These are phyloP conservation scores for Saccharata proteae DNA, from an alignment of 2,329 filamentous ascomycete genomes.

Conservation along the genomic window DNA sequence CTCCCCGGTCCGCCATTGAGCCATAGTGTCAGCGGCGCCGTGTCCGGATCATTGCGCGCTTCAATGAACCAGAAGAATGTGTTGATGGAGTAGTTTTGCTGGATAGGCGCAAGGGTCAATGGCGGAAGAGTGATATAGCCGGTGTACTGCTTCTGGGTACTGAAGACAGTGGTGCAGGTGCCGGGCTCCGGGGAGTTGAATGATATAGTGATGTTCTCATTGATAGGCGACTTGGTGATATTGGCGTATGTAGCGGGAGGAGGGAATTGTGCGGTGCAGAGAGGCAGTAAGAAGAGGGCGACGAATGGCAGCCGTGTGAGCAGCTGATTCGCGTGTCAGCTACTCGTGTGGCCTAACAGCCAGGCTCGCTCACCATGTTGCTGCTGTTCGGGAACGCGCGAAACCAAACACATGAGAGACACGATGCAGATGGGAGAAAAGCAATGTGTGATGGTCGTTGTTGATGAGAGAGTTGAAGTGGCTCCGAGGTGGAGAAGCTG, in stretches of 20 bases:
- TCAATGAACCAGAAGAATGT: conserved; percentile 58
- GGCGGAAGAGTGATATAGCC: conserved; percentile 56
- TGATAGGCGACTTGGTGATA: conserved; percentile 49
- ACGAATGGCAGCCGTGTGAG: no score
- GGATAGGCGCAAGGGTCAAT: conserved; percentile 30
- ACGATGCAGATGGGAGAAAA: no score
- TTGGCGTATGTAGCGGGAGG: conserved; percentile 33
- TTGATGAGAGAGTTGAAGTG: no score
- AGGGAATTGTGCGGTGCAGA: conserved; percentile 27
- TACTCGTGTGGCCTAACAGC: no score
- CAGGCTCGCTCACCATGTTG: no score
- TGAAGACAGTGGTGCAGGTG: conserved; percentile 53
- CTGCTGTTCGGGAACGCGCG: no score
- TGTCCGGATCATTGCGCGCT: conserved; percentile 38
- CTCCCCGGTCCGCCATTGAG: conserved; percentile 56
- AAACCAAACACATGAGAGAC: no score
- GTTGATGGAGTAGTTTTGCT: conserved; percentile 46
- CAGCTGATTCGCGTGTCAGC: no score
- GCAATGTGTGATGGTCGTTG: no score
- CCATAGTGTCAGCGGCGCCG: conserved; percentile 43
- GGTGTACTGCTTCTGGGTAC: conserved; percentile 55
- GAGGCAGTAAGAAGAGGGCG: no score
- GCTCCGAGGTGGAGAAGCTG: no score
- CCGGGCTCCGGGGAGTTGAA: conserved; percentile 51
- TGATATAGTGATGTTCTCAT: conserved; percentile 52